Percentiles rank a stretch among this genome's conserved stretches.
These are phyloP conservation scores for Fusarium sp. DNA, from an alignment of 2,329 filamentous ascomycete species.

Conservation along the genomic window DNA sequence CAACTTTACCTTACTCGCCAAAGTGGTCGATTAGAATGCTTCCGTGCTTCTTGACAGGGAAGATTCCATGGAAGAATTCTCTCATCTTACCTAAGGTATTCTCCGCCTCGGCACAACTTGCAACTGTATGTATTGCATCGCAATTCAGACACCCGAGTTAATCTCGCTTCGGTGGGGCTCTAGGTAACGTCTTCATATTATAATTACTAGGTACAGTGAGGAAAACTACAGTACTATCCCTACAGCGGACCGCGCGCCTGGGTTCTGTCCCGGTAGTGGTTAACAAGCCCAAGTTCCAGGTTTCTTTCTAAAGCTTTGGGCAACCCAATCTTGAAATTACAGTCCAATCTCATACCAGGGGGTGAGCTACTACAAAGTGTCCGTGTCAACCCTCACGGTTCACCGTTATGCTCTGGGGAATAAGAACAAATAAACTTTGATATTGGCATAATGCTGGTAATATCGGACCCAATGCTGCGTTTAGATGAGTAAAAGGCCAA, in stretches of 20 bases:
- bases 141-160: conserved; percentile 23
- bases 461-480: neutral
- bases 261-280: conserved; percentile 13
- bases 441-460: conserved; percentile 29
- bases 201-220: neutral
- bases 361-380: neutral
- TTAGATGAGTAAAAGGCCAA: neutral
- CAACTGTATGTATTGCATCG: neutral
- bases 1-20: conserved; percentile 19
- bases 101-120: conserved; percentile 16
- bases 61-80: conserved; percentile 28
- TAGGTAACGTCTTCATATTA: neutral
- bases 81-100: conserved; percentile 13
- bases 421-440: conserved; percentile 12
- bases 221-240: neutral
- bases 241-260: conserved; percentile 23
- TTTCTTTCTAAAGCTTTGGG: conserved; percentile 25
- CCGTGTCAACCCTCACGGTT: conserved; percentile 7
- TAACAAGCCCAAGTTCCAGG: conserved; percentile 13
- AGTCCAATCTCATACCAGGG: neutral
- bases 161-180: conserved; percentile 32
- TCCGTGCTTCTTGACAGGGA: conserved; percentile 24
- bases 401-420: conserved; percentile 1
- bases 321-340: conserved; percentile 21
- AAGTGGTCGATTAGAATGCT: conserved; percentile 14